Conservation (phyloP, 768 basidiomycete genomes). For the Auricularia auricula-judae region DNA sequence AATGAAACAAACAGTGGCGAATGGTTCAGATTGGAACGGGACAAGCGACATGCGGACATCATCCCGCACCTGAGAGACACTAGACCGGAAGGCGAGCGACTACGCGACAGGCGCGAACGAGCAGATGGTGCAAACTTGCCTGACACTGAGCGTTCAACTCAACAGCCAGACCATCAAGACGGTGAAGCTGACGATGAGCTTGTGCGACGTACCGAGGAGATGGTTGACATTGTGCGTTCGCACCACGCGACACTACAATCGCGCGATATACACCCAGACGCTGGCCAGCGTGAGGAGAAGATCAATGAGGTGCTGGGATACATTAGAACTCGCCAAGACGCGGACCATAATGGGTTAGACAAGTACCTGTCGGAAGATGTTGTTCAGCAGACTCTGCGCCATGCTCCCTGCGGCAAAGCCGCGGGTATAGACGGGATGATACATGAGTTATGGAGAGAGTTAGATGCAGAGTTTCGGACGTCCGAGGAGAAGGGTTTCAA, state of each 20-base stretch:
- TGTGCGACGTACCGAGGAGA: neutral
- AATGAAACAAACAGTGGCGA: neutral
- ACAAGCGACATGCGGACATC: too few relatives aligned
- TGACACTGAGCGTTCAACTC: too few relatives aligned
- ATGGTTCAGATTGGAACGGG: neutral
- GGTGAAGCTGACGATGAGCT: too few relatives aligned
- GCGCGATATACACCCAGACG: neutral
- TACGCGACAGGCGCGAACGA: too few relatives aligned
- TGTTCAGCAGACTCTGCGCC: neutral
- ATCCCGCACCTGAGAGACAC: neutral
- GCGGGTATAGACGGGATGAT: neutral
- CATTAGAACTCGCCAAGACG: neutral
- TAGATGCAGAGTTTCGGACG: neutral
- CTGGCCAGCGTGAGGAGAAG: neutral
- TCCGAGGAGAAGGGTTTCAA: neutral
- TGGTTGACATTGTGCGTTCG: neutral
- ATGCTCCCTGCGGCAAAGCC: neutral
- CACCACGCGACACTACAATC: neutral
- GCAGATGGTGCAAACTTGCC: too few relatives aligned
- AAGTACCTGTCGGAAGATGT: neutral
- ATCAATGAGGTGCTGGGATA: neutral
- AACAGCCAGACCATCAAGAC: too few relatives aligned
- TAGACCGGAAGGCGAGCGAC: neutral
- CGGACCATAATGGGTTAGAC: neutral
- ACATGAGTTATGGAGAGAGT: neutral